These are phyloP conservation scores for Lactarius tabidus DNA, from an alignment of 768 basidiomycete species.

Conservation along the genomic window DNA sequence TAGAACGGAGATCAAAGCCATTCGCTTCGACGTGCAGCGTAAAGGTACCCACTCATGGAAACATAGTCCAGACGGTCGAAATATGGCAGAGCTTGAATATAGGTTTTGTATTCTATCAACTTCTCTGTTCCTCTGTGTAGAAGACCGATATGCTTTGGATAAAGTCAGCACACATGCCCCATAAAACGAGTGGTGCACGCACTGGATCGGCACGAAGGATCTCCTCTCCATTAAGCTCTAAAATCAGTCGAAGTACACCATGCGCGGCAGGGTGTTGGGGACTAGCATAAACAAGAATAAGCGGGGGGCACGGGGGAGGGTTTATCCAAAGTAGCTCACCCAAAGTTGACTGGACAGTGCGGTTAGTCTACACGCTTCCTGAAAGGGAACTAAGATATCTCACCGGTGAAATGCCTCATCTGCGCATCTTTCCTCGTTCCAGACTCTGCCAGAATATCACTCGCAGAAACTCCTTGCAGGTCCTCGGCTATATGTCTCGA, in stretches of 20 bases:
- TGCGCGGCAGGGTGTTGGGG: conserved; percentile 99
- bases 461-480: conserved; percentile 71
- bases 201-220: conserved; percentile 84
- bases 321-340: conserved; percentile 40
- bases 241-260: conserved; percentile 94
- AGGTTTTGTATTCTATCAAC: conserved; percentile 98
- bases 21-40: neutral
- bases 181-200: conserved; percentile 4
- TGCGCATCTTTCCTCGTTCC: conserved; percentile 67
- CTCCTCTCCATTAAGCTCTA: conserved; percentile 97
- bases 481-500: conserved; percentile 80
- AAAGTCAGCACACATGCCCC: conserved; percentile 11
- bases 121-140: conserved; percentile 98
- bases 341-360: conserved; percentile 76
- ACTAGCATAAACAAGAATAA: conserved; percentile 36
- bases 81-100: conserved; percentile 95
- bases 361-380: conserved; percentile 1
- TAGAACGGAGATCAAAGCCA: conserved; percentile 32
- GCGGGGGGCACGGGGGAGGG: neutral
- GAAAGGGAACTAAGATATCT: conserved; percentile 17
- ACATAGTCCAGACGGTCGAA: conserved; percentile 99
- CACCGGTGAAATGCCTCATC: conserved; percentile 93
- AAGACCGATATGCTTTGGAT: conserved; percentile 79
- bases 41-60: conserved; percentile 83
- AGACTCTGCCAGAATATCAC: conserved; percentile 77